Base-by-base conservation (phyloP, 2,329 filamentous ascomycete genomes). In the Stagonosporopsis rhizophila region DNA sequence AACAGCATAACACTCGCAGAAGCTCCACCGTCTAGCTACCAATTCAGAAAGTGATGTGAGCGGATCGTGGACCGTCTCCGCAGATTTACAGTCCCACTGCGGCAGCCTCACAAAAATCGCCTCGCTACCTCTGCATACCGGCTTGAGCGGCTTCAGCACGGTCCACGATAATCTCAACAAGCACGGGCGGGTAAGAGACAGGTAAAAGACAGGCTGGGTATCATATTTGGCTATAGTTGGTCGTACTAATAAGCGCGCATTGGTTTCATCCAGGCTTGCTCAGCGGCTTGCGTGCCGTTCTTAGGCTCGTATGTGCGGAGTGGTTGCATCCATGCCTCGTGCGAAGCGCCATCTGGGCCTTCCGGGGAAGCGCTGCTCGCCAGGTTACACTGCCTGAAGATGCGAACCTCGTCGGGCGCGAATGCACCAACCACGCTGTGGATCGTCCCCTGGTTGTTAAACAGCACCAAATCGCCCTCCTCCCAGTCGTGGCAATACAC, bases 321-420 rank as follows among this genome's bases (percentile, higher is more conserved):
- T n/a, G 53, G 53, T 30, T 39, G 44, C 20, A 38, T 42, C 53
- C 53, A 56, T 4, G 53, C 53, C 28, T 52, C 47, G 42, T 52
- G 28, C 32, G 53, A 41, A 34, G 30, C 22, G 17, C 42, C 32
- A 27, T 60, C 60, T 40, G 53, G 60, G 30, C 85, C 85, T 47
- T 82, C 68, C 7, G 86, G 85, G 34, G 83, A 72, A 59, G 82
- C 75, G 56, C 83, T 88, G 3, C 83, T 86, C n/a, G 89, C 89
- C 73, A 92, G 80, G 72, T 93, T 92, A 76, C 90, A 93, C 79
- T 93, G 90, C 60, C 89, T 79, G 70, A 93, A 92, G 57, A 93
- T 72, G 40, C 90, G 78, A 28, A 92, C 85, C 78, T 92, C 89
- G n/a, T 89, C 84, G 44, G 87, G 83, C 7, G 82, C 82, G 74